Evolutionary conservation across 2,329 filamentous ascomycete species (phyloP).

Genomic region (Mariannaea sp.): DNA sequence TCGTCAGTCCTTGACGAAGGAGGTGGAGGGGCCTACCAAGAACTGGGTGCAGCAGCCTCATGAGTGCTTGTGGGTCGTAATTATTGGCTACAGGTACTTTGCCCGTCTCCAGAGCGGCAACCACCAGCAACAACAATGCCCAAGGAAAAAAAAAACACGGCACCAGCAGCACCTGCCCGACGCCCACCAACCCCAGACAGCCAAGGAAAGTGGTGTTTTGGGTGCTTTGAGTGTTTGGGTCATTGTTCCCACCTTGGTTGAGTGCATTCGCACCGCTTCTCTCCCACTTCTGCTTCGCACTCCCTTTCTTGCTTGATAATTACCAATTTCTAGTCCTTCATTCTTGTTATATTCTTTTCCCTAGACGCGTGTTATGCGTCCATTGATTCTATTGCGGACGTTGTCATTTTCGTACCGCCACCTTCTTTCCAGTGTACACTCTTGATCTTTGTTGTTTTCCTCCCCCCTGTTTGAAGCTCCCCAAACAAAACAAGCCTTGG

Average conservation of each 20-base stretch:
- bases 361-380: neutral
- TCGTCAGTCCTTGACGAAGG: conserved; percentile 1
- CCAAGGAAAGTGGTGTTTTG: conserved; percentile 11
- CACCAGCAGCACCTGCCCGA: conserved; percentile 12
- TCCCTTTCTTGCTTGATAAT: conserved; percentile 6
- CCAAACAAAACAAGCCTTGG: conserved; percentile 16
- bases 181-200: conserved; percentile 8
- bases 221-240: conserved; percentile 16
- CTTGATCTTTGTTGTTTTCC: neutral
- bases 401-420: conserved; percentile 7
- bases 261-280: conserved; percentile 4
- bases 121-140: conserved; percentile 6
- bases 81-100: conserved; percentile 31
- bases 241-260: conserved; percentile 14
- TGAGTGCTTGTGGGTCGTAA: too few species aligned
- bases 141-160: conserved; percentile 2
- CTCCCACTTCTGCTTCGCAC: neutral
- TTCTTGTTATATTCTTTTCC: conserved; percentile 4
- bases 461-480: conserved; percentile 4
- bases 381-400: conserved; percentile 2
- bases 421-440: conserved; percentile 3
- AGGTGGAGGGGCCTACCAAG: conserved; percentile 3
- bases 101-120: conserved; percentile 25
- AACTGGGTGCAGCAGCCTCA: too few species aligned
- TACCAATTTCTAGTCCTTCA: conserved; percentile 12